A percentile compares a stretch with the other conserved stretches of the same genome.
Evolutionary conservation across 129 eudicot species (phyloP).

Genomic region (Dittrichia graveolens): DNA sequence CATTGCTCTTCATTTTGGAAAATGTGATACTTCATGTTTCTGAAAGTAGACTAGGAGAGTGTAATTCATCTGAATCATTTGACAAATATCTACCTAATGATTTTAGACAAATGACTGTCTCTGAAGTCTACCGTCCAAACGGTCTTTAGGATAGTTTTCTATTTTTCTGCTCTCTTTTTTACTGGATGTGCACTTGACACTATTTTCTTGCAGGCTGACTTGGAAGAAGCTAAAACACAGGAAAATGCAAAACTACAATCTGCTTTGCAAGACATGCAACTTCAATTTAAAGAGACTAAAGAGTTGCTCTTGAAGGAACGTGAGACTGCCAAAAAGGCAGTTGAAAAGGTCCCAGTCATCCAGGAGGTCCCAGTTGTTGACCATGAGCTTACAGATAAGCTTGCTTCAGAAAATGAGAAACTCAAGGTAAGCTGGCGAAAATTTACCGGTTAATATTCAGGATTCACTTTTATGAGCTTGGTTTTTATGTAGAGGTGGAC

Average conservation of each 20-base stretch:
- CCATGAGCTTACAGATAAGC: slow-evolving; percentile 60
- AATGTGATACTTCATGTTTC: not conserved
- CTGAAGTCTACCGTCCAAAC: too few species aligned
- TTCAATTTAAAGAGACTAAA: slow-evolving; percentile 75
- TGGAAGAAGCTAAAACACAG: slow-evolving; percentile 82
- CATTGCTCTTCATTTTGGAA: not conserved
- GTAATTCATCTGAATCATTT: too few species aligned
- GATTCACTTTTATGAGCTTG: slow-evolving; percentile 4
- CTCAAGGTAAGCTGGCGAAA: slow-evolving; percentile 59
- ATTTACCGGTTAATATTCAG: slow-evolving; percentile 7
- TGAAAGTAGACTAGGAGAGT: not conserved
- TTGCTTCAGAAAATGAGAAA: slow-evolving; percentile 71
- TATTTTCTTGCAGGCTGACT: slow-evolving; percentile 55
- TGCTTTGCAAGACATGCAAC: slow-evolving; percentile 72
- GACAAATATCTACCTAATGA: too few species aligned
- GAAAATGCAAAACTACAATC: slow-evolving; percentile 76
- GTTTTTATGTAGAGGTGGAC: not conserved
- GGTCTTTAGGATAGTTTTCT: too few species aligned
- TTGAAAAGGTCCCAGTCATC: slow-evolving; percentile 61
- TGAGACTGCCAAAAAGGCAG: slow-evolving; percentile 56
- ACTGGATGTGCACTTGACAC: slow-evolving; percentile 11
- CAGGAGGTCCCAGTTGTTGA: slow-evolving; percentile 81
- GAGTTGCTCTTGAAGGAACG: slow-evolving; percentile 68
- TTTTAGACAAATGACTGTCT: too few species aligned
- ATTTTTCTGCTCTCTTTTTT: not conserved